Conservation (phyloP, 176 grass and related monocot genomes). For the Bolboschoenus planiculmis region DNA sequence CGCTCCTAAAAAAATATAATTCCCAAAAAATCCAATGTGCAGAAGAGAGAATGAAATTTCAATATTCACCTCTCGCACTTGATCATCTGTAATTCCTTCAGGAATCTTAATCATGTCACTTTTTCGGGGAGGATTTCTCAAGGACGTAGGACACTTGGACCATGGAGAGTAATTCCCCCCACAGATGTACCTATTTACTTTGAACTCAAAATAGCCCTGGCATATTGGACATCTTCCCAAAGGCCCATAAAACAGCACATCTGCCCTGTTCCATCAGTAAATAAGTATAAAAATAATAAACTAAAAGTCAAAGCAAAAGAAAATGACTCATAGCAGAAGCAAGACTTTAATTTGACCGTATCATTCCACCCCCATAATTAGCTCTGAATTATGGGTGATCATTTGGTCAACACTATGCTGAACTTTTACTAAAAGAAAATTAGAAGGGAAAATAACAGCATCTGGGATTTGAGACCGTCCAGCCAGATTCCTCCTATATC, state of each 20-base stretch:
- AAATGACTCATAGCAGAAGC: not conserved
- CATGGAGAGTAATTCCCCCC: slow-evolving; percentile 46
- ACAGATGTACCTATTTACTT: slow-evolving; percentile 49
- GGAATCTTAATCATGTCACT: slow-evolving; percentile 35
- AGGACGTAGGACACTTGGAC: slow-evolving; percentile 45
- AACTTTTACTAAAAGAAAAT: not conserved
- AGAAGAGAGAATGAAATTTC: not conserved
- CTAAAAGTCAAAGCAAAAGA: not conserved
- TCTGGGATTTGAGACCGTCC: not conserved
- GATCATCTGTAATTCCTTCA: slow-evolving; percentile 36
- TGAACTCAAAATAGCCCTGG: slow-evolving; percentile 46
- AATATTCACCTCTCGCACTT: slow-evolving; percentile 31
- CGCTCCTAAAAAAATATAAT: not conserved
- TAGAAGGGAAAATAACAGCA: not conserved
- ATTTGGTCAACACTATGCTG: not conserved
- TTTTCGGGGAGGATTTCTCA: slow-evolving; percentile 35
- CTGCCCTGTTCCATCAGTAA: slow-evolving; percentile 33
- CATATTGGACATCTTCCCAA: slow-evolving; percentile 57
- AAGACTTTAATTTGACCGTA: not conserved
- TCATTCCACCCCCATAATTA: not conserved
- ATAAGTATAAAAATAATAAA: not conserved
- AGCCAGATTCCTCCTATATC: not conserved
- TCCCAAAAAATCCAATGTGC: not conserved
- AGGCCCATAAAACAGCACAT: slow-evolving; percentile 77
- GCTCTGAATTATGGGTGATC: not conserved